phyloP scores from a whole-genome alignment of 73 alveolate species.

The Durusdinium trenchii region DNA sequence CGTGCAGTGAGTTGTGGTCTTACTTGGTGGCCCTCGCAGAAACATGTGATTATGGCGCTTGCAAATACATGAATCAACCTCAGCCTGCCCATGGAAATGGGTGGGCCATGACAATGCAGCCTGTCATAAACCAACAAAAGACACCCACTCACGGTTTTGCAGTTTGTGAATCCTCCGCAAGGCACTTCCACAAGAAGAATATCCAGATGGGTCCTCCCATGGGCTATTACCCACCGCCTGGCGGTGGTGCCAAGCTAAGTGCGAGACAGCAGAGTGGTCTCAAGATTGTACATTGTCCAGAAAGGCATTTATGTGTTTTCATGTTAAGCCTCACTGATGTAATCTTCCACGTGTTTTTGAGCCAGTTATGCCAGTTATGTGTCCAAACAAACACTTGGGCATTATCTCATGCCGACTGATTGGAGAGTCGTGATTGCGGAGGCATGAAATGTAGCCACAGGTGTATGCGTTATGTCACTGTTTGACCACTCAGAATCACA shows the following conservation, averaged over 20 bases:
- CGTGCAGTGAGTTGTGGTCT: background rate
- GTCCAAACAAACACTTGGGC: too few relatives aligned
- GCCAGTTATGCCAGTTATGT: background rate
- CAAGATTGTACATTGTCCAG: too few relatives aligned
- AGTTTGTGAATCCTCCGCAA: too few relatives aligned
- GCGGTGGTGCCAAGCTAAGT: too few relatives aligned
- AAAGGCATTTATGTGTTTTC: too few relatives aligned
- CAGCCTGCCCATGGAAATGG: background rate
- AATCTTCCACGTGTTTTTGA: background rate
- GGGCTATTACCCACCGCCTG: background rate
- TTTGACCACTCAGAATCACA: too few relatives aligned
- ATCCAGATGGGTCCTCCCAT: conserved; percentile 17
- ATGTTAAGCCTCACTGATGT: background rate
- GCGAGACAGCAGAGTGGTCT: too few relatives aligned
- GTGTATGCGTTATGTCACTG: too few relatives aligned
- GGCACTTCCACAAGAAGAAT: conserved; percentile 91
- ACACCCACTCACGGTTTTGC: background rate
- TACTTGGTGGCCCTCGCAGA: background rate
- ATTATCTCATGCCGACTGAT: too few relatives aligned
- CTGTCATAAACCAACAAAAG: background rate
- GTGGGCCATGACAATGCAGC: background rate
- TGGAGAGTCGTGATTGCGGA: too few relatives aligned
- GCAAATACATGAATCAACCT: background rate
- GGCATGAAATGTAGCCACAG: too few relatives aligned
- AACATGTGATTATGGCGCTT: background rate